These are phyloP conservation scores for Metrosideros polymorpha DNA, from an alignment of 441 rosid genomes.

Conservation along the genomic window DNA sequence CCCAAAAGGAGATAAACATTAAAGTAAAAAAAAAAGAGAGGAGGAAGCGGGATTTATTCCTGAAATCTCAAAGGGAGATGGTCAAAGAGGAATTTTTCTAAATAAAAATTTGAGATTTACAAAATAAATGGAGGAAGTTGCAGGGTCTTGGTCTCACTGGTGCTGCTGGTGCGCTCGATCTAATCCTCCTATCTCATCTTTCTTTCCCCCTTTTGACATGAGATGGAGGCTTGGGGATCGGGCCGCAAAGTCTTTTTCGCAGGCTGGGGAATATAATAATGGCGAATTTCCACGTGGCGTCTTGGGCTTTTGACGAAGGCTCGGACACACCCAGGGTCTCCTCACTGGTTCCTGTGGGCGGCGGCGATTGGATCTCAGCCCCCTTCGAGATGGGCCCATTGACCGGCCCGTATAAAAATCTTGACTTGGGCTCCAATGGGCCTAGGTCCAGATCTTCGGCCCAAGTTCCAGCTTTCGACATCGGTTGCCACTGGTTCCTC, in stretches of 20 bases:
- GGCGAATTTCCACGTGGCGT: background rate
- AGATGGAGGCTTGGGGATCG: background rate
- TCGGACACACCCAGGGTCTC: too few species aligned
- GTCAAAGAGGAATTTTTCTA: background rate
- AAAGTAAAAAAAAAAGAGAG: too few species aligned
- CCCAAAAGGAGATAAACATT: background rate
- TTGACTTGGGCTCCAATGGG: background rate
- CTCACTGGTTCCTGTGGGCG: background rate
- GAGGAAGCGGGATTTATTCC: background rate
- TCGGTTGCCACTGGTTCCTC: too few species aligned
- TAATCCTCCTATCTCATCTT: background rate
- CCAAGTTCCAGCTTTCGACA: background rate
- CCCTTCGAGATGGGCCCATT: background rate
- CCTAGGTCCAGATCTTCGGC: background rate
- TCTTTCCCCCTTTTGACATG: background rate
- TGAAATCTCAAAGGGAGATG: background rate
- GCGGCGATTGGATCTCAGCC: background rate
- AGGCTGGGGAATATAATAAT: too few species aligned
- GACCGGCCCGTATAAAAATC: background rate
- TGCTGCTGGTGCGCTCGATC: background rate
- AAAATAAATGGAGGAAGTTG: background rate
- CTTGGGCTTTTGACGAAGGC: too few species aligned
- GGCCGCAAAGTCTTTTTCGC: background rate
- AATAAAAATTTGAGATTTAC: background rate
- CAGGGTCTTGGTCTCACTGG: background rate